Conservation (phyloP, 2,329 filamentous ascomycete species). For the Trichoderma cornu-damae region DNA sequence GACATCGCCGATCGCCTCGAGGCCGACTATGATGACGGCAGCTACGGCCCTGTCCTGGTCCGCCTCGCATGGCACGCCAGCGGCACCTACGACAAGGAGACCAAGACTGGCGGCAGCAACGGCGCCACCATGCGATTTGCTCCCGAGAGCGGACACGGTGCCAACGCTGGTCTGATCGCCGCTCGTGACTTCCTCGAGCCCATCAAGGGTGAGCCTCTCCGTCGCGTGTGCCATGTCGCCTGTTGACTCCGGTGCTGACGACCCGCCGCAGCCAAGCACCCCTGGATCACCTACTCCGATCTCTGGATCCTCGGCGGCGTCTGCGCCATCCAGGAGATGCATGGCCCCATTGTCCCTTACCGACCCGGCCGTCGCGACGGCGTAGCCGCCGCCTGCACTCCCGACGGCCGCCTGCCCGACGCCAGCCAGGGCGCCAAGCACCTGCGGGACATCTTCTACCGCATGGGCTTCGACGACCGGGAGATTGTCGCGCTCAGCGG, state of each 20-base stretch:
- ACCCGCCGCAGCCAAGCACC: slow-evolving; percentile 55
- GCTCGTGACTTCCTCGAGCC: slow-evolving; percentile 92
- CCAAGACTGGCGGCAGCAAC: slow-evolving; percentile 86
- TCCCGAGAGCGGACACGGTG: slow-evolving; percentile 83
- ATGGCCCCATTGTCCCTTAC: slow-evolving; percentile 82
- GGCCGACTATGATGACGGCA: slow-evolving; percentile 94
- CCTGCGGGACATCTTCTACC: slow-evolving; percentile 85
- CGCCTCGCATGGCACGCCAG: slow-evolving; percentile 91
- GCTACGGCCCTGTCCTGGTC: slow-evolving; percentile 86
- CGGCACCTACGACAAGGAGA: slow-evolving; percentile 86
- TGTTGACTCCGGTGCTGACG: not conserved
- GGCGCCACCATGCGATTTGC: slow-evolving; percentile 95
- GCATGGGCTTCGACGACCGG: slow-evolving; percentile 97
- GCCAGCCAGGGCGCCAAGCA: slow-evolving; percentile 72
- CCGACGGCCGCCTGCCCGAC: slow-evolving; percentile 83
- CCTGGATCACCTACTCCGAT: slow-evolving; percentile 95
- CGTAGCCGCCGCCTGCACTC: slow-evolving; percentile 80
- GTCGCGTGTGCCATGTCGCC: not conserved
- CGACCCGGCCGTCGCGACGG: slow-evolving; percentile 78
- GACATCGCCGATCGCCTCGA: slow-evolving; percentile 74
- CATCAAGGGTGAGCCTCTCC: slow-evolving; percentile 61
- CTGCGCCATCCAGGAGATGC: slow-evolving; percentile 88
- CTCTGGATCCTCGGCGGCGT: slow-evolving; percentile 91
- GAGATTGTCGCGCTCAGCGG: slow-evolving; percentile 89
- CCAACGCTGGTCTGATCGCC: slow-evolving; percentile 81